Base-by-base conservation (phyloP, 2,329 filamentous ascomycete genomes). In the Ophiostoma pallidulum region DNA sequence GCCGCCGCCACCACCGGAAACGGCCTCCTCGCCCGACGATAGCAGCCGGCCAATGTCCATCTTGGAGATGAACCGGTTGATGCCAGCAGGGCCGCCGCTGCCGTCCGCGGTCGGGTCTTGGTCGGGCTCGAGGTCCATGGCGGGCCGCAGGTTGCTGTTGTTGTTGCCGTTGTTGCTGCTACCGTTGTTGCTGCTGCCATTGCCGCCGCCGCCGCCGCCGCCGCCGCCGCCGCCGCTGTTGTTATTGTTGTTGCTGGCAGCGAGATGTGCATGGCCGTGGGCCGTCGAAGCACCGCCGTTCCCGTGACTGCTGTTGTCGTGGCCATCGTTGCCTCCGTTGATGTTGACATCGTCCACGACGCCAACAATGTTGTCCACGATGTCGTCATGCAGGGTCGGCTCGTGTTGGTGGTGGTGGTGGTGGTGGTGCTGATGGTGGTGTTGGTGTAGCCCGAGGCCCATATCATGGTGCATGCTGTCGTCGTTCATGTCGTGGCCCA, bases 1-100 rank as follows among this genome's bases (percentile, higher is more conserved):
- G 3, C 33, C 35, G 3, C 36, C 45, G 5, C 36, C 45, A 19
- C 38, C 16, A n/a, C 26, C 37, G 8, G 22, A 40, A 3, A 31
- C 48, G 10, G 45, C 50, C 19, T 53, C 49, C 20, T 52, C 51
- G 3, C 42, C 51, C 12, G 53, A 53, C 37, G 53, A 52, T 20
- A 55, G 33, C 24, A 54, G 29, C 20, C 50, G 51, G 4, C 53
- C 53, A 45, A 55, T 55, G 44, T 55, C 53, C 53, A 55, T 55
- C 43, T 55, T 55, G 36, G 50, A 52, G 8, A 51, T 43, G 26
- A 55, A 50, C 7, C 53, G 53, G 43, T 49, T 53, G 35, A 42
- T 42, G 41, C 41, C 22, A 32, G 31, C 45, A 16, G 22, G 13
- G 29, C 28, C 35, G 37, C 28, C 26, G 5, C 29, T 16, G 14